These are phyloP conservation scores for Penicilliopsis zonata DNA, from an alignment of 495 filamentous ascomycete genomes.

Conservation along the genomic window DNA sequence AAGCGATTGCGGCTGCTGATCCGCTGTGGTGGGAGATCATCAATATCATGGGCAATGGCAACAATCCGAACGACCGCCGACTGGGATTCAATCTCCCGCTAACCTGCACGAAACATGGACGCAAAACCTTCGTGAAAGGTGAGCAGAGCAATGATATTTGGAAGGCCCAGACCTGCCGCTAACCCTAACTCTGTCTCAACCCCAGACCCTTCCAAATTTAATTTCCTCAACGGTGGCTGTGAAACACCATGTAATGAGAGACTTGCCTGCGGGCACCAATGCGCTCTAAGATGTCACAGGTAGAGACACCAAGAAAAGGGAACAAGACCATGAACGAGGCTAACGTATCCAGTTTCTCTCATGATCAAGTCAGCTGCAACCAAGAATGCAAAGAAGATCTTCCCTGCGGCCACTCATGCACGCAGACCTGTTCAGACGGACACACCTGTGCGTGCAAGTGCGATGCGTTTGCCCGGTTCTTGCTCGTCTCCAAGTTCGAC, in stretches of 20 bases:
- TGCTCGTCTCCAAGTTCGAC: neutral
- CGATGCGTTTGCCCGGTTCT: neutral
- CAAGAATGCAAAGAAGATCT: constrained; percentile 14
- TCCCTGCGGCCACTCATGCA: constrained; percentile 20
- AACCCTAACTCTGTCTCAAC: neutral
- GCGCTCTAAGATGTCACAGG: constrained; percentile 26
- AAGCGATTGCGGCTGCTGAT: constrained; percentile 28
- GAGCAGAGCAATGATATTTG: constrained; percentile 1
- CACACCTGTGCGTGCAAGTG: constrained; percentile 11
- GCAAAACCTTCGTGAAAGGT: constrained; percentile 18
- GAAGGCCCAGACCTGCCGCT: neutral
- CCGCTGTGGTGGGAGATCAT: constrained; percentile 27
- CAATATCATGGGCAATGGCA: constrained; percentile 14
- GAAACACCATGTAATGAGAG: constrained; percentile 13
- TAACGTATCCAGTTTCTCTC: constrained; percentile 14
- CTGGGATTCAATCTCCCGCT: constrained; percentile 26
- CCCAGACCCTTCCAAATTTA: neutral
- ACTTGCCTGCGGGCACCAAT: constrained; percentile 30
- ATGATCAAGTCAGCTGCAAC: constrained; percentile 16
- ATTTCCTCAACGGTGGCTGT: constrained; percentile 24
- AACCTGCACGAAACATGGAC: constrained; percentile 26
- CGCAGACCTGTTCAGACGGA: constrained; percentile 6
- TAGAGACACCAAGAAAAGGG: constrained; percentile 7
- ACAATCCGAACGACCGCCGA: constrained; percentile 9
- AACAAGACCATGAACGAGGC: neutral